phyloP scores from a whole-genome alignment of 164 flowering plant genomes.

The Kalanchoe fedtschenkoi region DNA sequence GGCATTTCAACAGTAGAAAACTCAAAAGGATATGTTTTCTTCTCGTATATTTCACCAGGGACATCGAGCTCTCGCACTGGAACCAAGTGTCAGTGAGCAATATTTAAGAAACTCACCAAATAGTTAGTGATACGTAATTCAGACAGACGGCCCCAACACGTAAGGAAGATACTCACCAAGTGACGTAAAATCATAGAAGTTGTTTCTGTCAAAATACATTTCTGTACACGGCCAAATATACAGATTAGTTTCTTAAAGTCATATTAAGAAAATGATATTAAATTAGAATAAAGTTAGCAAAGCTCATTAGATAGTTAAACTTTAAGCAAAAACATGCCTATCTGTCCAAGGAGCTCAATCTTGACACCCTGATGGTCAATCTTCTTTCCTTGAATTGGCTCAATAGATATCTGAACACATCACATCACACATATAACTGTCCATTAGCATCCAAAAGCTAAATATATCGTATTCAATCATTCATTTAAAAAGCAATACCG shows the following conservation, averaged over 20 bases:
- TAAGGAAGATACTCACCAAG: conserved; percentile 3
- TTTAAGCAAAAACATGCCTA: conserved; percentile 33
- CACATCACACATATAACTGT: conserved; percentile 5
- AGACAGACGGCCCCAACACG: too few species aligned
- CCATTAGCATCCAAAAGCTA: neutral
- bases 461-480: neutral
- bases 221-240: conserved; percentile 3
- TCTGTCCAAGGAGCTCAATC: conserved; percentile 97
- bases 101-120: neutral
- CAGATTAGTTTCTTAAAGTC: neutral
- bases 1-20: conserved; percentile 99
- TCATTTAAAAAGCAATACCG: conserved; percentile 33
- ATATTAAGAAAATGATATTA: too few species aligned
- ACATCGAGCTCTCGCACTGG: conserved; percentile 94
- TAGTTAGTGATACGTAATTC: too few species aligned
- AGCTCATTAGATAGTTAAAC: too few species aligned
- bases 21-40: conserved; percentile 83
- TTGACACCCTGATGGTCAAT: conserved; percentile 94
- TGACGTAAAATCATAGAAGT: conserved; percentile 9
- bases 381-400: conserved; percentile 91
- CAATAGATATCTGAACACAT: conserved; percentile 58
- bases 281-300: too few species aligned
- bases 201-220: conserved; percentile 7
- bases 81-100: conserved; percentile 10
- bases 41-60: conserved; percentile 95